Conservation (phyloP, 345 rosid species). For the Ricinus communis region DNA sequence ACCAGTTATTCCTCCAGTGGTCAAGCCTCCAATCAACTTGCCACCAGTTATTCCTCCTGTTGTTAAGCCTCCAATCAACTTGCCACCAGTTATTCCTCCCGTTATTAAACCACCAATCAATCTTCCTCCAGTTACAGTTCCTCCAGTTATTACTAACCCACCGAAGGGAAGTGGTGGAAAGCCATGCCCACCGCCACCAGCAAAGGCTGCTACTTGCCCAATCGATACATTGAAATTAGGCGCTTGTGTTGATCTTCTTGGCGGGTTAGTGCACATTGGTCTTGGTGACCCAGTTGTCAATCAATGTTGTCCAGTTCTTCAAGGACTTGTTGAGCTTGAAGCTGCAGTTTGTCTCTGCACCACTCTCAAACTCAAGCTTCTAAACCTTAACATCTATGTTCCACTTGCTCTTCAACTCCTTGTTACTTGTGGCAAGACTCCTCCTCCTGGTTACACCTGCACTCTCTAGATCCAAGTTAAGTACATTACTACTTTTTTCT, state of each 20-base stretch:
- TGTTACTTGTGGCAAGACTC: constrained; percentile 86
- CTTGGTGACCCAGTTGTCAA: constrained; percentile 77
- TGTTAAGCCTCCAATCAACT: background rate
- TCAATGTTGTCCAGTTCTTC: constrained; percentile 76
- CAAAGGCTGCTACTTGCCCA: constrained; percentile 54
- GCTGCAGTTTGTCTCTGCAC: constrained; percentile 95
- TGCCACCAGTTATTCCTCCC: background rate
- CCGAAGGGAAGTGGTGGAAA: constrained; percentile 14
- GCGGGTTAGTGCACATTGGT: constrained; percentile 79
- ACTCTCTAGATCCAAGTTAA: constrained; percentile 48
- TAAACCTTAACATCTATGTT: constrained; percentile 73
- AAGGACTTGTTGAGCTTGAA: constrained; percentile 76
- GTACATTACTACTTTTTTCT: too few species aligned
- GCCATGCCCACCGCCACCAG: constrained; percentile 43
- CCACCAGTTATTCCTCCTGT: constrained; percentile 37
- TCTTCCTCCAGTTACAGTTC: constrained; percentile 31
- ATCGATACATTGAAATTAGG: constrained; percentile 80
- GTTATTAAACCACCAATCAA: constrained; percentile 17
- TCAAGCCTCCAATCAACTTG: constrained; percentile 28
- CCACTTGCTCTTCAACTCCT: constrained; percentile 97
- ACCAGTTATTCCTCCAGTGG: constrained; percentile 18
- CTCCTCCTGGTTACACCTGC: constrained; percentile 97
- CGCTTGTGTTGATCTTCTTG: constrained; percentile 87
- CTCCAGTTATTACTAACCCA: constrained; percentile 23
- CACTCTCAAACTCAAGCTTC: constrained; percentile 79